Evolutionary conservation across 2,329 filamentous ascomycete genomes (phyloP).

Genomic region (Beauveria sp.): DNA sequence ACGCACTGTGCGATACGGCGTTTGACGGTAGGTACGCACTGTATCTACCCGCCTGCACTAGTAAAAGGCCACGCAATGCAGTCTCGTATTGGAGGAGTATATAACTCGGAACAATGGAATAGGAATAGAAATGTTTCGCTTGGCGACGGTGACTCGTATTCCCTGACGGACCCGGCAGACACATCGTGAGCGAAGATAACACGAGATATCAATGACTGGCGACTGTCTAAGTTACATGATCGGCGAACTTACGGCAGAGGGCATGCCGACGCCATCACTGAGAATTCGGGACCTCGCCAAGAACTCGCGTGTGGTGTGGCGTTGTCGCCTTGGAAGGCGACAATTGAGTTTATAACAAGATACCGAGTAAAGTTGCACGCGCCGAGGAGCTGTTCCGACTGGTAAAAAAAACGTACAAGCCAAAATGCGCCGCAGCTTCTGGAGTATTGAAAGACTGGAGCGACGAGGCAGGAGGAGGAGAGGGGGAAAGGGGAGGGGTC

Average conservation of each 20-base stretch:
- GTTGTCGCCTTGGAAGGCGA: not conserved
- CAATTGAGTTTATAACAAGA: not conserved
- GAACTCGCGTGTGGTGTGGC: not conserved
- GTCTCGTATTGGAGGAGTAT: not conserved
- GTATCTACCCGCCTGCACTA: not conserved
- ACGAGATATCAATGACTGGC: not conserved
- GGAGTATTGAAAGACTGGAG: not conserved
- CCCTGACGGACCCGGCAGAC: not conserved
- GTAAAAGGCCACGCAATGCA: not conserved
- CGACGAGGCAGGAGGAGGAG: not conserved
- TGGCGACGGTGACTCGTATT: not conserved
- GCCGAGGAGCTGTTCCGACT: not conserved
- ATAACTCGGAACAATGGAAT: not conserved
- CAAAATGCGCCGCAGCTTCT: too few relatives aligned
- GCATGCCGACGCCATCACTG: not conserved
- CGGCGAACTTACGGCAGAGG: not conserved
- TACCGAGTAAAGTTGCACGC: not conserved
- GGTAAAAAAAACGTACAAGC: not conserved
- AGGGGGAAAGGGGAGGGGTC: not conserved
- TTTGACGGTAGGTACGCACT: not conserved
- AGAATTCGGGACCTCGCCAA: not conserved
- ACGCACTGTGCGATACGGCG: not conserved
- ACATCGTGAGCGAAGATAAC: not conserved
- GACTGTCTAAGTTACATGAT: not conserved
- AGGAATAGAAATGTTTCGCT: not conserved